These are phyloP conservation scores for Pyrenula massariospora DNA, from an alignment of 495 filamentous ascomycete genomes.

Conservation along the genomic window DNA sequence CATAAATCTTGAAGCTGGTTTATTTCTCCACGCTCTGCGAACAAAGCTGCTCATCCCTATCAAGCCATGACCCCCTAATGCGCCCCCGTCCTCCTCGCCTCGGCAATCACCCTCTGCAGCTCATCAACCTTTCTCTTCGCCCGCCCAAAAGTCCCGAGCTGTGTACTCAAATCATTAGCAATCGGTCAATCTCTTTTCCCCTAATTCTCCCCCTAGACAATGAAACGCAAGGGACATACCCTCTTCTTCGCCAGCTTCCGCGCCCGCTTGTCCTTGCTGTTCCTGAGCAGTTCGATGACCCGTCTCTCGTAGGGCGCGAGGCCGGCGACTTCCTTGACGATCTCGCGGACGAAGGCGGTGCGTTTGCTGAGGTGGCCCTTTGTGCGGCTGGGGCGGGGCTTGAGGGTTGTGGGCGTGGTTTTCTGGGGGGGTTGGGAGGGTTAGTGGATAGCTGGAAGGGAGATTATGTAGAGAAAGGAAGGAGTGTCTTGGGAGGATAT, in stretches of 20 bases:
- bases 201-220: background rate
- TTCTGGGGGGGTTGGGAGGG: slow-evolving; percentile 44
- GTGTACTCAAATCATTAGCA: slow-evolving; percentile 2
- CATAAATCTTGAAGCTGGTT: too few species aligned
- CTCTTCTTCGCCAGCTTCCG: slow-evolving; percentile 99
- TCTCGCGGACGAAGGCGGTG: slow-evolving; percentile 84
- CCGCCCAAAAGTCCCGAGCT: slow-evolving; percentile 94
- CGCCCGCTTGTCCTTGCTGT: slow-evolving; percentile 98
- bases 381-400: slow-evolving; percentile 75
- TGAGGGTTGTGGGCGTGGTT: slow-evolving; percentile 72
- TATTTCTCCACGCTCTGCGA: too few species aligned
- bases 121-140: slow-evolving; percentile 99
- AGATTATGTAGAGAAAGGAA: too few species aligned
- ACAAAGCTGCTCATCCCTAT: too few species aligned
- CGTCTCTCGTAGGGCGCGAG: slow-evolving; percentile 96
- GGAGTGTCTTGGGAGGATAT: background rate
- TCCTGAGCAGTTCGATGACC: slow-evolving; percentile 95
- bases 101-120: slow-evolving; percentile 92
- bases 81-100: slow-evolving; percentile 63
- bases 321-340: slow-evolving; percentile 87
- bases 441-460: slow-evolving; percentile 1
- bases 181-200: background rate
- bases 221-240: slow-evolving; percentile 35
- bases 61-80: too few species aligned
- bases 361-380: slow-evolving; percentile 89